These are phyloP conservation scores for Cordyceps cicadae DNA, from an alignment of 2,329 filamentous ascomycete genomes.

Conservation along the genomic window DNA sequence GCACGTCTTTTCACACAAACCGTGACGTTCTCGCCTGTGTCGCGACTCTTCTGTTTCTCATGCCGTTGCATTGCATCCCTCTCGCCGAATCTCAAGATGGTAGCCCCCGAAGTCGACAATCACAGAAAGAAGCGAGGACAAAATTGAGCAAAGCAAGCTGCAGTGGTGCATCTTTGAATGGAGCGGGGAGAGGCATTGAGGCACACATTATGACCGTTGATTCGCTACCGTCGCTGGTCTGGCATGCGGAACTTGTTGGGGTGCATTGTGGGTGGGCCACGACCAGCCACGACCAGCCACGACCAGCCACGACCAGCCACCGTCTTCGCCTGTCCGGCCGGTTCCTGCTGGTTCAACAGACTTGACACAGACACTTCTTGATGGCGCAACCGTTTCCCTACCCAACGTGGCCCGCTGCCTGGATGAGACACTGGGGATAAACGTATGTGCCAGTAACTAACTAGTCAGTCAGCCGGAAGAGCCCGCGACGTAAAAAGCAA, in stretches of 20 bases:
- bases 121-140: neutral
- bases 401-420: neutral
- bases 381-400: neutral
- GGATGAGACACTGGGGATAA: neutral
- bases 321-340: neutral
- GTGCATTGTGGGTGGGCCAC: neutral
- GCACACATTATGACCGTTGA: neutral
- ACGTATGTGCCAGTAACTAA: neutral
- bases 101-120: neutral
- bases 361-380: neutral
- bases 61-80: neutral
- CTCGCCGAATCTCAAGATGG: neutral
- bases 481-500: neutral
- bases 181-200: no score
- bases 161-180: neutral
- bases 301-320: neutral
- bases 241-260: neutral
- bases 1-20: neutral
- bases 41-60: neutral
- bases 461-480: neutral
- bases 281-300: no score
- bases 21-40: neutral
- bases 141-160: neutral
- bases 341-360: neutral
- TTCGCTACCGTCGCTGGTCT: neutral